Base-by-base conservation (phyloP, 352 stramenopile genomes). In the Pythium phragmitis region DNA sequence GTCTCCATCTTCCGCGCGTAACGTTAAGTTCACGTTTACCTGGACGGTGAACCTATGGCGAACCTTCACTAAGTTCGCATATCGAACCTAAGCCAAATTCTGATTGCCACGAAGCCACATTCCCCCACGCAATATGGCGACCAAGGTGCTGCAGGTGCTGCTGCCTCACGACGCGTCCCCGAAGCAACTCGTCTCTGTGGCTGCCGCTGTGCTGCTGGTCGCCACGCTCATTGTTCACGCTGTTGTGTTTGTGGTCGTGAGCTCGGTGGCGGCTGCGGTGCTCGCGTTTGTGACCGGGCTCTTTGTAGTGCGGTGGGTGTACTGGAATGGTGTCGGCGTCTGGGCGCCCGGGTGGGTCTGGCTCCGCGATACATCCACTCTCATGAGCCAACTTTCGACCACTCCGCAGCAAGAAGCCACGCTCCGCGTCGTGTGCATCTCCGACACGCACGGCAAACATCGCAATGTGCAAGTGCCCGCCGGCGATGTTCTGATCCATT, bases 401-500 rank as follows among this genome's bases (percentile, higher is more conserved):
- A 52, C 74, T 0, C 76, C 81, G 8, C 70, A 90, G 50, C 73
- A 80, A 49, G 60, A 75, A 9, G 80, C 77, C 4, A 88, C 78
- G 7, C 58, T 95, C 11, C 76, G 87, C 23, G 69, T 95, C 2
- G 85, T 94, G 4, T 93, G 86, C 66, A 75, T 95, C 60, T 95
- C 87, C 0, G 87, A 95, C 59, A 95, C 87, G 17, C 87, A 95
- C 45, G 70, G 68, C n/a, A 80, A 79, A 34, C 87, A 95, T 60
- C 78, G 75, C 7, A 72, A 82, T 17, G 72, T 98, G 49, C 70
- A 54, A 30, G 64, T 94, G 0, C 81, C 86, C 0, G 51, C 72
- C 4, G 85, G 96, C 37, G 88, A 96, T 60, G 78, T 98, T 34
- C 62, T 98, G 30, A 80, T 98, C 49, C 89, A 97, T 45, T 92